These are phyloP conservation scores for Zostera marina DNA, from an alignment of 116 monocot species.

Conservation along the genomic window DNA sequence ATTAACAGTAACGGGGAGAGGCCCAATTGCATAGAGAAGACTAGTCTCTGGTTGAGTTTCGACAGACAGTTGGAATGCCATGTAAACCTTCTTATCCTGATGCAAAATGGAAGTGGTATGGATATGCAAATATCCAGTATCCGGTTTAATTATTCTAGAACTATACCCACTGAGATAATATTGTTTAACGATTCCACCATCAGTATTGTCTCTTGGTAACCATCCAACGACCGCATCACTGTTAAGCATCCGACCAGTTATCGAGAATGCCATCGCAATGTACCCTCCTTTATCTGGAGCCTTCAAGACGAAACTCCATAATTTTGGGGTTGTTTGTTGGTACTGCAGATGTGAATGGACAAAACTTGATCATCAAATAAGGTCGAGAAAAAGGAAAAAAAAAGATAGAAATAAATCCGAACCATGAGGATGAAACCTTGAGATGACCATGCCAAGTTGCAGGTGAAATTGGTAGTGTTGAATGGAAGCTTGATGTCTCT, in stretches of 20 bases:
- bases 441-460: constrained; percentile 14
- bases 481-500: constrained; percentile 4
- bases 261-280: constrained; percentile 10
- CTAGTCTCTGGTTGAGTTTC: constrained; percentile 1
- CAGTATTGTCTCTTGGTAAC: background rate
- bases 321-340: background rate
- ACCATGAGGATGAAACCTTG: constrained; percentile 21
- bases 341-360: background rate
- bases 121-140: background rate
- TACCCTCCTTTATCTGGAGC: constrained; percentile 6
- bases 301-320: constrained; percentile 11
- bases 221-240: constrained; percentile 8
- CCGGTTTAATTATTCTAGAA: background rate
- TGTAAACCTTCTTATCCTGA: constrained; percentile 1
- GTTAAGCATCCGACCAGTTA: constrained; percentile 4
- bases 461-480: constrained; percentile 13
- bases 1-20: background rate
- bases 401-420: background rate
- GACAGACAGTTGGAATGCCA: constrained; percentile 3
- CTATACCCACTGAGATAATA: background rate
- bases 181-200: background rate
- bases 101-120: background rate
- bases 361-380: background rate
- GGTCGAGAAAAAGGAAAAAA: background rate
- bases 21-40: constrained; percentile 7